Conservation (phyloP, 805 yeast genomes). For the Suhomyces emberorum region DNA sequence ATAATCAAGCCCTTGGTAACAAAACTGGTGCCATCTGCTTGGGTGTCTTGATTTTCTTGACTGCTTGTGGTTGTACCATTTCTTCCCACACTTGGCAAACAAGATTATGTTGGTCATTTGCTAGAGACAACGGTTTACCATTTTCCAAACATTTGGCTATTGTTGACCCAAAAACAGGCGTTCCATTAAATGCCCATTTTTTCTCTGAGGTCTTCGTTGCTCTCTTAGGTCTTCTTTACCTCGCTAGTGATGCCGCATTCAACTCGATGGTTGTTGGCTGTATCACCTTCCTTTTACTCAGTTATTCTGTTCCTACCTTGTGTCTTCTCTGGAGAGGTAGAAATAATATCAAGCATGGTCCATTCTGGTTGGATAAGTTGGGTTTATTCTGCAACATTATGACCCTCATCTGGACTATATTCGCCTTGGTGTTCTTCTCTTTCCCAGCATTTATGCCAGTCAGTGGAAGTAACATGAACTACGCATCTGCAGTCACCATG, state of each 20-base stretch:
- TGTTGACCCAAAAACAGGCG: constrained; percentile 36
- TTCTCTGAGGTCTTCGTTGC: constrained; percentile 33
- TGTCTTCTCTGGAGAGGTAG: constrained; percentile 36
- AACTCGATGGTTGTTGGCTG: constrained; percentile 39
- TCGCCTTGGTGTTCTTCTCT: constrained; percentile 37
- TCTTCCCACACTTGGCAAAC: constrained; percentile 44
- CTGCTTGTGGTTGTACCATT: constrained; percentile 38
- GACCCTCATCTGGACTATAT: constrained; percentile 32
- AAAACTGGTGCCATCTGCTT: constrained; percentile 36
- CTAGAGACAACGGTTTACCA: constrained; percentile 44
- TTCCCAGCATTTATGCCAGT: constrained; percentile 34
- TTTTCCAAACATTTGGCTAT: constrained; percentile 35
- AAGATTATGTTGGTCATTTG: constrained; percentile 42
- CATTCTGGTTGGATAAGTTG: constrained; percentile 40
- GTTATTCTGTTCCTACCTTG: constrained; percentile 34
- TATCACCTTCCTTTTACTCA: constrained; percentile 36
- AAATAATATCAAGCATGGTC: constrained; percentile 37
- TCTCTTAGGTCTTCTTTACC: constrained; percentile 34
- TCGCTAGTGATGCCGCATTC: constrained; percentile 39
- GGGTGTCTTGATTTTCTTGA: constrained; percentile 31
- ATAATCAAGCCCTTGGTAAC: constrained; percentile 34
- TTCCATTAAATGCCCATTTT: constrained; percentile 40
- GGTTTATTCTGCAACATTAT: constrained; percentile 33
- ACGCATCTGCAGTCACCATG: constrained; percentile 24
- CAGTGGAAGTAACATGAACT: constrained; percentile 26